Evolutionary conservation across 805 yeast species (phyloP).

Genomic region (Candida mattraensis): DNA sequence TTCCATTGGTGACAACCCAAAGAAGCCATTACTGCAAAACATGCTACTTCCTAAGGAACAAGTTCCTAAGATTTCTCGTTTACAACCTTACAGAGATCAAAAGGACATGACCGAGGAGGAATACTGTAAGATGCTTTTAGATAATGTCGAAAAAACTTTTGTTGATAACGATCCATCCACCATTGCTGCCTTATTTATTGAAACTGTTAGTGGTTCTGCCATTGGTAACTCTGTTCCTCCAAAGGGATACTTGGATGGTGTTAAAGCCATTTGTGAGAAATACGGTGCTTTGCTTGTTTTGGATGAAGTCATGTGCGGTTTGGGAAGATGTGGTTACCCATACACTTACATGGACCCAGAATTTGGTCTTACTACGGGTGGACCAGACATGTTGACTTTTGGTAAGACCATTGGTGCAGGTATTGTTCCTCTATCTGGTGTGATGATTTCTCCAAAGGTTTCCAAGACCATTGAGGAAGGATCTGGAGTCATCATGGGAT

Average conservation of each 20-base stretch:
- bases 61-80: conserved; percentile 30
- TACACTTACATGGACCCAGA: conserved; percentile 37
- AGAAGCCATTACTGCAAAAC: conserved; percentile 34
- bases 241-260: conserved; percentile 45
- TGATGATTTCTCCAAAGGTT: conserved; percentile 41
- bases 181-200: conserved; percentile 42
- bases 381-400: conserved; percentile 48
- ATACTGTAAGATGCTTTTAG: conserved; percentile 37
- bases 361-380: conserved; percentile 19
- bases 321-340: conserved; percentile 50
- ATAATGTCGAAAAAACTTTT: conserved; percentile 41
- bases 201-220: conserved; percentile 48
- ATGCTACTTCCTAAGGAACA: conserved; percentile 24
- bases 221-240: conserved; percentile 45
- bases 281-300: conserved; percentile 48
- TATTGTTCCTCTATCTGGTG: conserved; percentile 48
- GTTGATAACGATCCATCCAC: conserved; percentile 41
- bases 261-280: conserved; percentile 47
- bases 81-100: conserved; percentile 36
- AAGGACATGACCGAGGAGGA: conserved; percentile 39
- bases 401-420: conserved; percentile 55
- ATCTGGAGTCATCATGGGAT: conserved; percentile 41
- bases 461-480: conserved; percentile 38
- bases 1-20: conserved; percentile 37
- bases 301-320: conserved; percentile 59